phyloP scores from a whole-genome alignment of 495 filamentous ascomycete genomes.

The Penicillium desertorum region DNA sequence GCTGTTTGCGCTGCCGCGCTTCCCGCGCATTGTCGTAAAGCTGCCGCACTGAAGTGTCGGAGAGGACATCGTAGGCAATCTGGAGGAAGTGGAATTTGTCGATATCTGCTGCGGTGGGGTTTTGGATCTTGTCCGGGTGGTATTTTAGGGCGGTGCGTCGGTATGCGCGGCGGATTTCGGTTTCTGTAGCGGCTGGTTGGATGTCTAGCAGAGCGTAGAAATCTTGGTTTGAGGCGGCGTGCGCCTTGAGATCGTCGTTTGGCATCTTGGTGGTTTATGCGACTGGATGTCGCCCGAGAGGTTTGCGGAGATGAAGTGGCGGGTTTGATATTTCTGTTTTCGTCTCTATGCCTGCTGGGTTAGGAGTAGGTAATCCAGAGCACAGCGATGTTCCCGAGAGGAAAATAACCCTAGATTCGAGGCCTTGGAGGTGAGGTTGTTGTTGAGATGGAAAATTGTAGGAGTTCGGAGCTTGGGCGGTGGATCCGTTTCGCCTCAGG shows the following conservation, averaged over 20 bases:
- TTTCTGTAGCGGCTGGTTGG: constrained; percentile 58
- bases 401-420: background rate
- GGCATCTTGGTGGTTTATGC: constrained; percentile 33
- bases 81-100: constrained; percentile 74
- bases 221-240: constrained; percentile 64
- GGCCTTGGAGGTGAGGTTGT: background rate
- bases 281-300: constrained; percentile 2
- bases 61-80: constrained; percentile 70
- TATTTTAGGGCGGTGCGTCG: constrained; percentile 83
- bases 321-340: background rate
- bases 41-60: constrained; percentile 57
- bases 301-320: background rate
- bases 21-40: constrained; percentile 70
- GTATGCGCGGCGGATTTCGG: constrained; percentile 84
- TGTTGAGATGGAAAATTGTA: constrained; percentile 9
- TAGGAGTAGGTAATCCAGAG: background rate
- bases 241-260: constrained; percentile 53
- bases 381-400: background rate
- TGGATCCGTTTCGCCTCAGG: constrained; percentile 5
- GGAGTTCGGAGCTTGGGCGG: constrained; percentile 11
- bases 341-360: background rate
- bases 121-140: constrained; percentile 80
- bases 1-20: constrained; percentile 59
- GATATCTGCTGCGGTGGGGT: constrained; percentile 55
- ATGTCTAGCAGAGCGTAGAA: constrained; percentile 83